These are phyloP conservation scores for Xylaria sp. DNA, from an alignment of 2,329 filamentous ascomycete genomes.

Conservation along the genomic window DNA sequence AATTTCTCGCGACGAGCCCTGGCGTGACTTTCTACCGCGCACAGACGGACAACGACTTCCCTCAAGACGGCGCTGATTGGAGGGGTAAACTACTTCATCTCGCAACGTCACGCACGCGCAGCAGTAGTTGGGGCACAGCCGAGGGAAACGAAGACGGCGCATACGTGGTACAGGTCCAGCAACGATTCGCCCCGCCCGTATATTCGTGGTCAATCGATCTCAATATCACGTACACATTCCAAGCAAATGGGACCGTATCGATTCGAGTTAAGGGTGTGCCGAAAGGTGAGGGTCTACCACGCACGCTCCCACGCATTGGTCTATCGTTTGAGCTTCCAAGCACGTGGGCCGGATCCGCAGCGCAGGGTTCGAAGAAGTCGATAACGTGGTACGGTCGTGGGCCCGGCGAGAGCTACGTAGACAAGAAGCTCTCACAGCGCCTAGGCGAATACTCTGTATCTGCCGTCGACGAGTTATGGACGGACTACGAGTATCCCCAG, in stretches of 20 bases:
- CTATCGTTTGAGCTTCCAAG: conserved; percentile 57
- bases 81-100: conserved; percentile 27
- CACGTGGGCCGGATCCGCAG: conserved; percentile 36
- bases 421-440: conserved; percentile 71
- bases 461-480: conserved; percentile 63
- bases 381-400: conserved; percentile 73
- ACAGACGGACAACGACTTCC: conserved; percentile 72
- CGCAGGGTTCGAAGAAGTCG: conserved; percentile 20
- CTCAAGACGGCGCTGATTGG: conserved; percentile 66
- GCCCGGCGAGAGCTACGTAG: conserved; percentile 73
- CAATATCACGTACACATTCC: conserved; percentile 66
- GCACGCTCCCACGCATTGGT: conserved; percentile 71
- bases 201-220: conserved; percentile 68
- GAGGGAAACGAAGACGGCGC: conserved; percentile 45
- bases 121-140: conserved; percentile 43
- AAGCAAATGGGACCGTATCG: conserved; percentile 55
- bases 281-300: conserved; percentile 60
- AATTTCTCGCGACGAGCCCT: conserved; percentile 42
- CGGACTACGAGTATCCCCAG: conserved; percentile 74
- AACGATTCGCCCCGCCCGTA: conserved; percentile 68
- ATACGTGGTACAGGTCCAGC: conserved; percentile 57
- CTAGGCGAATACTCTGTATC: conserved; percentile 61
- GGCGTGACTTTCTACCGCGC: conserved; percentile 66
- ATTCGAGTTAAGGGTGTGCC: conserved; percentile 61
- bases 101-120: conserved; percentile 24